Evolutionary conservation across 2,329 filamentous ascomycete genomes (phyloP).

Genomic region (Fusarium aywerte): DNA sequence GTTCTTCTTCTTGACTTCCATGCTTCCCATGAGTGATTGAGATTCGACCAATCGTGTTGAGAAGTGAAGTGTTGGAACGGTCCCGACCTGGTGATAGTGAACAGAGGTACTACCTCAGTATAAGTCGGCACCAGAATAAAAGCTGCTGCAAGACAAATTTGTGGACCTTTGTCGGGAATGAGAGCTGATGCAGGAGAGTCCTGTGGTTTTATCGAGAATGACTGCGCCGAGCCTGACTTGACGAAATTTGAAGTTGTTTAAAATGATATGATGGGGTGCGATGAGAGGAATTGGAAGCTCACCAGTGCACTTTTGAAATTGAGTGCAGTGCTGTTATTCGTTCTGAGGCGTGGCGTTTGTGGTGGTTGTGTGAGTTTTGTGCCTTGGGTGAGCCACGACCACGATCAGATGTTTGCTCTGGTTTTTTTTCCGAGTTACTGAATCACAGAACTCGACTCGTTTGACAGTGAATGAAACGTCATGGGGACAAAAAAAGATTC

Average conservation of each 20-base stretch:
- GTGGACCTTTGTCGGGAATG: conserved; percentile 13
- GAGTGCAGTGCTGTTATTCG: background rate
- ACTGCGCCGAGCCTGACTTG: conserved; percentile 13
- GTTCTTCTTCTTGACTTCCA: conserved; percentile 37
- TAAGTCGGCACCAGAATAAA: conserved; percentile 18
- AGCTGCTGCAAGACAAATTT: conserved; percentile 11
- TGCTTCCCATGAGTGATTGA: conserved; percentile 13
- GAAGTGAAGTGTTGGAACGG: background rate
- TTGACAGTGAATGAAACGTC: conserved; percentile 40
- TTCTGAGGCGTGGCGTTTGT: background rate
- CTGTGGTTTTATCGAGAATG: conserved; percentile 6
- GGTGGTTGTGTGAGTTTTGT: conserved; percentile 9
- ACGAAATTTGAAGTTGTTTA: conserved; percentile 2
- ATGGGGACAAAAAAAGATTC: conserved; percentile 40
- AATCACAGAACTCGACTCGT: conserved; percentile 28
- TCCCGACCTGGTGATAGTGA: background rate
- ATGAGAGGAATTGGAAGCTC: conserved; percentile 21
- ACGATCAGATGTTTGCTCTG: conserved; percentile 20
- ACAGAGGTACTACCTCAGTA: conserved; percentile 28
- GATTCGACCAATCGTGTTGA: background rate
- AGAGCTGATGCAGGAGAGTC: conserved; percentile 9
- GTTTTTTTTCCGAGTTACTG: conserved; percentile 27
- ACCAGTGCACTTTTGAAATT: conserved; percentile 20
- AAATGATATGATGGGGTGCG: conserved; percentile 38
- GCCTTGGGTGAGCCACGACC: background rate